Conservation (phyloP, 225 moss, liverwort and hornwort genomes). For the Physcomitrellopsis africana region DNA sequence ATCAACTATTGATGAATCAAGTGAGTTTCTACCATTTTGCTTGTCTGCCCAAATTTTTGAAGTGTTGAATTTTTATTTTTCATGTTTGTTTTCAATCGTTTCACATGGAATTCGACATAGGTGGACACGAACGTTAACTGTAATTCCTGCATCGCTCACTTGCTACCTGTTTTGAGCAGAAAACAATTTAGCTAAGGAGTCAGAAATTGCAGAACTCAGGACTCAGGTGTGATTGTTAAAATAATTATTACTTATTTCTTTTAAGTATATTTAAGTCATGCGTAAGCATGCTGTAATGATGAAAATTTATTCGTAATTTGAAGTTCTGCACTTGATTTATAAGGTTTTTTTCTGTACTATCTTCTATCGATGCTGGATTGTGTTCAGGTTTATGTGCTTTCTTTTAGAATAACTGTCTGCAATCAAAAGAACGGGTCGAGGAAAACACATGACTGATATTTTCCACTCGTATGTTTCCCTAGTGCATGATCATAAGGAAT, state of each 20-base stretch:
- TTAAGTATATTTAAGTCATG: background rate
- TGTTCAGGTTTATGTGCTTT: background rate
- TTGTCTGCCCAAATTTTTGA: slow-evolving; percentile 1
- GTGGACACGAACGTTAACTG: background rate
- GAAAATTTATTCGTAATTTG: background rate
- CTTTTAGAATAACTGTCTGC: background rate
- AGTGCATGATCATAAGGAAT: slow-evolving; percentile 99
- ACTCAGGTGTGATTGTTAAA: slow-evolving; percentile 70
- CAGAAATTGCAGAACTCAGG: slow-evolving; percentile 91
- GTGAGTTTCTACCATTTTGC: slow-evolving; percentile 55
- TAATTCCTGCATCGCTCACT: slow-evolving; percentile 11
- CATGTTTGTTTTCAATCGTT: background rate
- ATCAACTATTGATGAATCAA: slow-evolving; percentile 86
- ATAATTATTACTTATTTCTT: slow-evolving; percentile 58
- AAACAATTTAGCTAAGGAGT: slow-evolving; percentile 84
- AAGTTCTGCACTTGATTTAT: slow-evolving; percentile 1
- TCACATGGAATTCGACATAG: background rate
- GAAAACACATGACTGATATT: slow-evolving; percentile 14
- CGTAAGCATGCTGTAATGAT: background rate
- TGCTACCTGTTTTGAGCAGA: slow-evolving; percentile 52
- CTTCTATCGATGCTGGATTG: slow-evolving; percentile 9
- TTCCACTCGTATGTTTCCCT: slow-evolving; percentile 18
- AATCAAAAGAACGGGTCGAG: background rate
- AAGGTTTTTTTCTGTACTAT: slow-evolving; percentile 15
- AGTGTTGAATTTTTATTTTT: background rate